These are phyloP conservation scores for Diplodia mutila DNA, from an alignment of 2,329 filamentous ascomycete genomes.

Conservation along the genomic window DNA sequence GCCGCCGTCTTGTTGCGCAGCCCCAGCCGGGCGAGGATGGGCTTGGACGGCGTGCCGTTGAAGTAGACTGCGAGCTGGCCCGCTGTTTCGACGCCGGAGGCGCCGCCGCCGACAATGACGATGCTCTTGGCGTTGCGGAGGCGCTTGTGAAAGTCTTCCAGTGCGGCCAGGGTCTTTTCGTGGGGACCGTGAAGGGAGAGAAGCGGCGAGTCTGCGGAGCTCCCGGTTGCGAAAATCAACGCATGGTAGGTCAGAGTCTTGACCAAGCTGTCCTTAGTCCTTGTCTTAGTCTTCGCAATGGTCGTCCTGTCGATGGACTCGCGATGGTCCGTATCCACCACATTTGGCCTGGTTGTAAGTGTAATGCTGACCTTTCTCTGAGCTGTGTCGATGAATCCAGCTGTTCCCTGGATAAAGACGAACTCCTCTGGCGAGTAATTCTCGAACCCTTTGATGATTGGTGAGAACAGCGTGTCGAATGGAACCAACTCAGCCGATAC, in stretches of 20 bases:
- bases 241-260: slow-evolving; percentile 41
- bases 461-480: slow-evolving; percentile 41
- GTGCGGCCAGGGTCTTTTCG: slow-evolving; percentile 35
- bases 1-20: background rate
- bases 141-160: slow-evolving; percentile 36
- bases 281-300: slow-evolving; percentile 9
- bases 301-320: background rate
- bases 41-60: slow-evolving; percentile 29
- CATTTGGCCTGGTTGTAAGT: slow-evolving; percentile 1
- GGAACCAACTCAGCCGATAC: slow-evolving; percentile 40
- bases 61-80: slow-evolving; percentile 42
- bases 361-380: slow-evolving; percentile 34
- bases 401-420: slow-evolving; percentile 42
- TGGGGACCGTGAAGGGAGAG: slow-evolving; percentile 40
- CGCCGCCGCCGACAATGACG: slow-evolving; percentile 43
- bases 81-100: slow-evolving; percentile 43
- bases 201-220: slow-evolving; percentile 40
- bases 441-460: slow-evolving; percentile 40
- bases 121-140: slow-evolving; percentile 39
- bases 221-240: slow-evolving; percentile 44
- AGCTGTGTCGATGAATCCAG: slow-evolving; percentile 34
- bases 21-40: background rate
- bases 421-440: slow-evolving; percentile 41
- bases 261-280: background rate
- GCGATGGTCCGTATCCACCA: background rate